These are phyloP conservation scores for Ustilago sp. DNA, from an alignment of 1,284 basidiomycete species.

Conservation along the genomic window DNA sequence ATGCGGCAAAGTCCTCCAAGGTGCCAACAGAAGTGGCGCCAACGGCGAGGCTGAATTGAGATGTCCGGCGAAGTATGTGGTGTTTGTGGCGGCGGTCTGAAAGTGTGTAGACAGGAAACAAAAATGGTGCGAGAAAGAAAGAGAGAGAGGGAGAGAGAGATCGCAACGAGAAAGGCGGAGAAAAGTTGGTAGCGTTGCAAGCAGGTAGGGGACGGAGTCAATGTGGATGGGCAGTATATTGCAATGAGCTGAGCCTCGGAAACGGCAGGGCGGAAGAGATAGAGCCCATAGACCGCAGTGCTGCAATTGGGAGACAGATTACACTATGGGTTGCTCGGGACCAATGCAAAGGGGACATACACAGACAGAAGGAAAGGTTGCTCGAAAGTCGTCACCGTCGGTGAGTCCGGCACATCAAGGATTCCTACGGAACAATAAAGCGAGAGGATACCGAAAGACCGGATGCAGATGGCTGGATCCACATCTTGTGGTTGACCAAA, in stretches of 20 bases:
- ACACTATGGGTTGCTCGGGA: constrained; percentile 20
- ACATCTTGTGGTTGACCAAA: too few relatives aligned
- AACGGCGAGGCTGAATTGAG: background rate
- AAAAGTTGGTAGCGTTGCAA: background rate
- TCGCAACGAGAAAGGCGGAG: background rate
- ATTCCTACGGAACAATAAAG: background rate
- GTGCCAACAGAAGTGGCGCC: background rate
- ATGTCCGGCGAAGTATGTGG: background rate
- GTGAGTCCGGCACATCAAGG: background rate
- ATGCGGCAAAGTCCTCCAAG: background rate
- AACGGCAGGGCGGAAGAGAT: background rate
- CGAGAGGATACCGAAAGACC: background rate
- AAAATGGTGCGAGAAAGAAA: background rate
- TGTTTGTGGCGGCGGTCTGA: background rate
- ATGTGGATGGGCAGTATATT: constrained; percentile 20
- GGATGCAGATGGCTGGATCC: background rate
- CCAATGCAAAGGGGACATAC: constrained; percentile 4
- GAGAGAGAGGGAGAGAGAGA: background rate
- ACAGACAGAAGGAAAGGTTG: background rate
- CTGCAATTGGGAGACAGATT: background rate
- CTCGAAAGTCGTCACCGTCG: background rate
- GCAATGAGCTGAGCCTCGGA: background rate
- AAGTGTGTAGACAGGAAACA: background rate
- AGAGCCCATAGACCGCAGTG: background rate
- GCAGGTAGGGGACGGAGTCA: background rate